These are phyloP conservation scores for Curvularia sp. DNA, from an alignment of 2,329 filamentous ascomycete genomes.

Conservation along the genomic window DNA sequence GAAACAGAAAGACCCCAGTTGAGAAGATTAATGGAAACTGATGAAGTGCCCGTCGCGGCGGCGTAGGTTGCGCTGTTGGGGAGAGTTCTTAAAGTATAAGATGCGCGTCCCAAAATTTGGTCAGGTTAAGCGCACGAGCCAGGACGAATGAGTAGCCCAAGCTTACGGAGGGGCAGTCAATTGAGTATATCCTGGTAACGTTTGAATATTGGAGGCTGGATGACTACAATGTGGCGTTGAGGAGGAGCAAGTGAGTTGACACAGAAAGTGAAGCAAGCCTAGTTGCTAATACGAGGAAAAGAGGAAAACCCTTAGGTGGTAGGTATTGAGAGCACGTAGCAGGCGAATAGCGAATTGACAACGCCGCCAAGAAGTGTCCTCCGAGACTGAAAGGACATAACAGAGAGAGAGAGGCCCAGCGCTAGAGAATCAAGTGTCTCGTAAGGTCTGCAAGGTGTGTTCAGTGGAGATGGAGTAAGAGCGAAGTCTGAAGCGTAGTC, in stretches of 20 bases:
- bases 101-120: slow-evolving; percentile 36
- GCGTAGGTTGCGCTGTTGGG: slow-evolving; percentile 15
- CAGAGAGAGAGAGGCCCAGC: slow-evolving; percentile 3
- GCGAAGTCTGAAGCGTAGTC: slow-evolving; percentile 24
- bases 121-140: slow-evolving; percentile 42
- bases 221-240: slow-evolving; percentile 9
- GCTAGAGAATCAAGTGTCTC: slow-evolving; percentile 1
- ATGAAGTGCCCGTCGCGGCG: slow-evolving; percentile 12
- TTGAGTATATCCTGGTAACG: slow-evolving; percentile 5
- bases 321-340: slow-evolving; percentile 25
- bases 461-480: slow-evolving; percentile 15
- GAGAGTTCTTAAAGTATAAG: slow-evolving; percentile 26
- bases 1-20: not conserved
- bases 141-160: slow-evolving; percentile 24
- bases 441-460: slow-evolving; percentile 9
- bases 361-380: slow-evolving; percentile 2
- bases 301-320: slow-evolving; percentile 16
- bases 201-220: slow-evolving; percentile 1
- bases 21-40: slow-evolving; percentile 3
- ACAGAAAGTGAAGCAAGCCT: slow-evolving; percentile 21
- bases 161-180: slow-evolving; percentile 16
- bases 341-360: slow-evolving; percentile 19
- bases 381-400: not conserved
- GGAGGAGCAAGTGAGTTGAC: slow-evolving; percentile 17
- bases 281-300: slow-evolving; percentile 35